phyloP scores from a whole-genome alignment of 2,329 filamentous ascomycete genomes.

The Sporothrix globosa region DNA sequence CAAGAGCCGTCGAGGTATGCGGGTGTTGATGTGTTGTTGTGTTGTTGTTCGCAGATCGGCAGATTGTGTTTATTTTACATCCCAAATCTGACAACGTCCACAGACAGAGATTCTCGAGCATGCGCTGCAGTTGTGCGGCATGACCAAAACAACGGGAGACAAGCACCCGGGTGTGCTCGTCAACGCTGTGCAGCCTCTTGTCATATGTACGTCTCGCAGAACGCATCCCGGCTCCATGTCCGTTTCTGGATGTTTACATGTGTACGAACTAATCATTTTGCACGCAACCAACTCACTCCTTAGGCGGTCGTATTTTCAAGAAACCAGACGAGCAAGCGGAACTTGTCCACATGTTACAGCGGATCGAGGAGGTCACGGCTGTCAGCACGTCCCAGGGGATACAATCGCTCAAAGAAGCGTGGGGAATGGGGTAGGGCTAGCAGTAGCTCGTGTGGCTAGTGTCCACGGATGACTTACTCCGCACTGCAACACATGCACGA shows the following conservation, averaged over 20 bases:
- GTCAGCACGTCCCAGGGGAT: not conserved
- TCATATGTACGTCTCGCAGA: constrained; percentile 15
- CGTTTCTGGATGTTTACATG: not conserved
- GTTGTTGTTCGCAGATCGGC: no score
- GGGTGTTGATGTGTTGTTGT: no score
- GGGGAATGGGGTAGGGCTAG: not conserved
- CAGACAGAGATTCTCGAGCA: constrained; percentile 23
- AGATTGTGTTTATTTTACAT: no score
- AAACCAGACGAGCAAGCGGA: constrained; percentile 19
- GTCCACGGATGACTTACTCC: no score
- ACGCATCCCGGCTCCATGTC: not conserved
- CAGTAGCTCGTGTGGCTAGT: not conserved
- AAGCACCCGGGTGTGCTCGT: constrained; percentile 20
- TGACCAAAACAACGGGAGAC: constrained; percentile 20
- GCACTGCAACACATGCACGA: no score
- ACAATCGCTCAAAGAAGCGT: not conserved
- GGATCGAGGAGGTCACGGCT: constrained; percentile 18
- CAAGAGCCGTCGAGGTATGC: not conserved
- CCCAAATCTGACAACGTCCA: constrained; percentile 2
- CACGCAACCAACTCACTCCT: not conserved
- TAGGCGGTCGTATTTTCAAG: constrained; percentile 17
- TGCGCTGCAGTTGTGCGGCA: constrained; percentile 16
- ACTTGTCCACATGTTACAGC: constrained; percentile 1
- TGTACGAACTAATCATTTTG: not conserved
- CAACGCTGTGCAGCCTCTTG: constrained; percentile 23